phyloP scores from a whole-genome alignment of 192 early-diverging fungal species.

The Coemansia sp. region DNA sequence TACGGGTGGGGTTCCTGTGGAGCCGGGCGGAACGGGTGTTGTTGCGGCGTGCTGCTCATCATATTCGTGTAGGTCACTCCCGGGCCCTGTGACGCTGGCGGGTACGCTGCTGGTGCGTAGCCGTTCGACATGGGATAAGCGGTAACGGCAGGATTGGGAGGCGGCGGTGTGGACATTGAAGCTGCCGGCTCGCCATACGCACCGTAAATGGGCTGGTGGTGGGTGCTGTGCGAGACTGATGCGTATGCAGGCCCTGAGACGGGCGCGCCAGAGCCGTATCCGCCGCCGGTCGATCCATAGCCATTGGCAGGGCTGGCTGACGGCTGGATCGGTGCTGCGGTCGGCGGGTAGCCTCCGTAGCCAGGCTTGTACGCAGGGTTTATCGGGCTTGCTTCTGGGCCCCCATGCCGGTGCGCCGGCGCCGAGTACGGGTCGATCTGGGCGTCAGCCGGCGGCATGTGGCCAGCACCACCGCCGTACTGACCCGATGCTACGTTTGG shows the following conservation, averaged over 20 bases:
- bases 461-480: not conserved
- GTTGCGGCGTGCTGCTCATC: no score
- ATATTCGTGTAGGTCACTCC: constrained; percentile 8
- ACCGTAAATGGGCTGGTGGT: constrained; percentile 16
- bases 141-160: constrained; percentile 5
- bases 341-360: constrained; percentile 29
- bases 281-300: constrained; percentile 4
- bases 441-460: constrained; percentile 6
- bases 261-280: not conserved
- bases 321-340: constrained; percentile 16
- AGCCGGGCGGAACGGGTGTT: no score
- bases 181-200: constrained; percentile 15
- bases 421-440: constrained; percentile 29
- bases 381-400: constrained; percentile 6
- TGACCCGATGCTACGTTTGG: not conserved
- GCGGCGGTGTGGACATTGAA: constrained; percentile 2
- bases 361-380: constrained; percentile 27
- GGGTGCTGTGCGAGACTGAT: constrained; percentile 4
- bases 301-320: constrained; percentile 4
- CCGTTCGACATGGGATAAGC: constrained; percentile 11
- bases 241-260: constrained; percentile 18
- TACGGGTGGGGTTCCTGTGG: no score
- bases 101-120: constrained; percentile 19
- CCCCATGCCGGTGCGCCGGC: constrained; percentile 14
- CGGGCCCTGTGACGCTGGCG: constrained; percentile 16